Evolutionary conservation across 345 rosid species (phyloP).

Genomic region (Mallotus nudiflorus): DNA sequence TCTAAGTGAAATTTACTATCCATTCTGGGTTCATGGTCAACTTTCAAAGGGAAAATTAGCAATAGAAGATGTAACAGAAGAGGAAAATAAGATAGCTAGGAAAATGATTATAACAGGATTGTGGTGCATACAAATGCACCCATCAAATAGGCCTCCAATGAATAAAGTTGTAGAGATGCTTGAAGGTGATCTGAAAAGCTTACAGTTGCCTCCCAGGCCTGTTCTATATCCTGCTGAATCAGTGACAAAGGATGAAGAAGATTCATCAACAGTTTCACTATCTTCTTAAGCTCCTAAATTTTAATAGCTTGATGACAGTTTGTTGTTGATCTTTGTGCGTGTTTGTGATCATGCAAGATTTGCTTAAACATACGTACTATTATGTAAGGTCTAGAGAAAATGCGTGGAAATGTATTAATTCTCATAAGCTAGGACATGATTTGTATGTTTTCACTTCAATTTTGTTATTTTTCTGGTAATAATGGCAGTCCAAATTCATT

Average conservation of each 20-base stretch:
- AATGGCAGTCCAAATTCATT: too few relatives aligned
- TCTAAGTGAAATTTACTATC: not conserved
- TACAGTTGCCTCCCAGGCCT: constrained; percentile 8
- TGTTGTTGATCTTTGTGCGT: too few relatives aligned
- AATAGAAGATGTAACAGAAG: not conserved
- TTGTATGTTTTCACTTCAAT: too few relatives aligned
- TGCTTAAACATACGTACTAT: too few relatives aligned
- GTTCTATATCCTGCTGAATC: not conserved
- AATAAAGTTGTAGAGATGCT: constrained; percentile 3
- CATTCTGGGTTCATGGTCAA: not conserved
- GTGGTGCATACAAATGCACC: constrained; percentile 12
- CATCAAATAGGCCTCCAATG: not conserved
- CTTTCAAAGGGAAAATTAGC: not conserved
- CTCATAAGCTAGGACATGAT: too few relatives aligned
- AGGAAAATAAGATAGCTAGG: not conserved
- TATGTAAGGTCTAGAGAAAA: too few relatives aligned
- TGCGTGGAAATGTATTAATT: too few relatives aligned
- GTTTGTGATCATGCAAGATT: too few relatives aligned
- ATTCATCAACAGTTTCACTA: too few relatives aligned
- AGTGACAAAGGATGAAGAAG: not conserved
- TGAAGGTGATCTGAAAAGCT: not conserved
- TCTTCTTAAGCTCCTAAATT: too few relatives aligned
- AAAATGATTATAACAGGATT: not conserved
- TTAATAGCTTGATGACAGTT: too few relatives aligned
- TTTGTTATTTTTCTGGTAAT: too few relatives aligned